Conservation (phyloP, 371 early-diverging fungal genomes). For the Mucor ambiguus region DNA sequence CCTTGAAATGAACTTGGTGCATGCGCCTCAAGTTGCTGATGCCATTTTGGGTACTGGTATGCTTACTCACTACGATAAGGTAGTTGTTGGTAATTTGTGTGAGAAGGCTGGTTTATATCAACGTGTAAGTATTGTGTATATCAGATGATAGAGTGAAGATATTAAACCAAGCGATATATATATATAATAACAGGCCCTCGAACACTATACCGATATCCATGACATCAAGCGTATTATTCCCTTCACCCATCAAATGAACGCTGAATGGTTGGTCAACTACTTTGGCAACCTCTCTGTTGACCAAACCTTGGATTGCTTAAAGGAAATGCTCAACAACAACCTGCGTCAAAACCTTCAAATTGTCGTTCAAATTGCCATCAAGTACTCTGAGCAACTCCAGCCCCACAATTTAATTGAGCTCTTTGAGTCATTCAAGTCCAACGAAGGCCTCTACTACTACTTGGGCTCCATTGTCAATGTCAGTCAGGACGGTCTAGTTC, state of each 20-base stretch:
- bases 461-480: conserved; percentile 94
- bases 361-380: conserved; percentile 93
- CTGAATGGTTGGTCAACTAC: conserved; percentile 89
- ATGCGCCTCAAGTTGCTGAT: conserved; percentile 98
- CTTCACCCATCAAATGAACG: conserved; percentile 80
- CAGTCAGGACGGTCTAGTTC: conserved; percentile 92
- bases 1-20: conserved; percentile 96
- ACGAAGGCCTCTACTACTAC: conserved; percentile 94
- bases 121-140: conserved; percentile 61
- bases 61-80: conserved; percentile 94
- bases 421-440: conserved; percentile 90
- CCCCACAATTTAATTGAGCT: conserved; percentile 85
- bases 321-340: conserved; percentile 86
- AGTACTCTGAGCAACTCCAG: conserved; percentile 94
- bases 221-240: conserved; percentile 97
- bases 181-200: conserved; percentile 69
- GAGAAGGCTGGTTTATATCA: conserved; percentile 97
- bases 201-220: conserved; percentile 93
- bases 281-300: conserved; percentile 95
- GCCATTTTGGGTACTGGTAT: conserved; percentile 95
- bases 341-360: conserved; percentile 94
- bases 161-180: neutral
- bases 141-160: neutral
- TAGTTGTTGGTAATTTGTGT: conserved; percentile 89
- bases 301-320: conserved; percentile 90